phyloP scores from a whole-genome alignment of 176 grass and related monocot genomes.

The Rhynchospora pubera region DNA sequence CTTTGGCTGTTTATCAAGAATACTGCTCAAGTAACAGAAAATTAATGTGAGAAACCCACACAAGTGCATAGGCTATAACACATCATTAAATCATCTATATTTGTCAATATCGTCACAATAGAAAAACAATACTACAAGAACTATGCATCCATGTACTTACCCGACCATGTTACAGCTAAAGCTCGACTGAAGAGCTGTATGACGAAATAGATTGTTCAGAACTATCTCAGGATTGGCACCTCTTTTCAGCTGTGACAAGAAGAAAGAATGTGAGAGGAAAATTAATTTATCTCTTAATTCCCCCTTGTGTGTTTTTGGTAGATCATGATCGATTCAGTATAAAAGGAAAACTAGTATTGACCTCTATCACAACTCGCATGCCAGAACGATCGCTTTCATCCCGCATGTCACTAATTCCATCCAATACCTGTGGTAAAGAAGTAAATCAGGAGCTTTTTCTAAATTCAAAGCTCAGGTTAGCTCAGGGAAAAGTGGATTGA shows the following conservation, averaged over 20 bases:
- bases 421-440: constrained; percentile 51
- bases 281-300: background rate
- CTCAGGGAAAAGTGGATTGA: background rate
- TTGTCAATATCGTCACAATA: background rate
- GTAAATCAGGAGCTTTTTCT: background rate
- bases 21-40: constrained; percentile 48
- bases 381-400: constrained; percentile 94
- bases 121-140: background rate
- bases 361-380: constrained; percentile 98
- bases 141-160: constrained; percentile 36
- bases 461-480: background rate
- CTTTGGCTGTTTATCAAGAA: constrained; percentile 87
- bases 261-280: constrained; percentile 14
- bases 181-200: constrained; percentile 87
- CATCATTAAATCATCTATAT: background rate
- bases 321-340: background rate
- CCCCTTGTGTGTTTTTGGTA: constrained; percentile 7
- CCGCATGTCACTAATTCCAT: constrained; percentile 95
- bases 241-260: constrained; percentile 68
- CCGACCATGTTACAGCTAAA: constrained; percentile 99
- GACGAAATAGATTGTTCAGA: constrained; percentile 86
- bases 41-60: constrained; percentile 29
- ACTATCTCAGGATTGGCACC: constrained; percentile 65
- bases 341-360: constrained; percentile 28
- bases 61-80: background rate